phyloP scores from a whole-genome alignment of 345 rosid genomes.

The Boechera stricta region DNA sequence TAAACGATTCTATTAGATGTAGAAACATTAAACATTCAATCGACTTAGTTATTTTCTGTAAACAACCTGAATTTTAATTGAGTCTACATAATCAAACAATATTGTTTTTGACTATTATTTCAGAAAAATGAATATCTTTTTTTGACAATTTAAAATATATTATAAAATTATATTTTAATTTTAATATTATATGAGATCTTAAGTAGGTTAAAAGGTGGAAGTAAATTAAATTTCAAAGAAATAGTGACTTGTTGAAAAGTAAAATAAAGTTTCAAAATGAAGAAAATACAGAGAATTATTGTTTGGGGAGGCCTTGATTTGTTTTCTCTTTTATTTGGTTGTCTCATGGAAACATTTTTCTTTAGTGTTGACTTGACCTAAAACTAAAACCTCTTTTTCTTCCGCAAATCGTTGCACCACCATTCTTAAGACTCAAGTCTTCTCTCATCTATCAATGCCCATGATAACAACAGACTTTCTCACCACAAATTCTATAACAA shows the following conservation, averaged over 20 bases:
- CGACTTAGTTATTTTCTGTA: too few relatives aligned
- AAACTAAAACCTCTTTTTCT: conserved; percentile 1
- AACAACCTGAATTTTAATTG: neutral
- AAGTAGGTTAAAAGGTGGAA: neutral
- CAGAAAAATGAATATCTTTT: too few relatives aligned
- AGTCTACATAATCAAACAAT: neutral
- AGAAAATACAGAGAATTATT: neutral
- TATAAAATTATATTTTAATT: too few relatives aligned
- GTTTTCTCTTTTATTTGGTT: neutral
- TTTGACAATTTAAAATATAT: neutral
- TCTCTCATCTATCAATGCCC: conserved; percentile 8
- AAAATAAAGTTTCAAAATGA: neutral
- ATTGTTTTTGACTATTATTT: neutral
- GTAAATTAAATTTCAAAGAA: neutral
- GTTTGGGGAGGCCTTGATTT: neutral
- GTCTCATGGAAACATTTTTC: neutral
- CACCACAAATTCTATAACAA: conserved; percentile 14
- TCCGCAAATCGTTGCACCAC: conserved; percentile 24
- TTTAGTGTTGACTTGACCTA: conserved; percentile 35
- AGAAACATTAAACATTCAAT: neutral
- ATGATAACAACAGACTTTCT: conserved; percentile 5
- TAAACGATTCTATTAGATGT: too few relatives aligned
- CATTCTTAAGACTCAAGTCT: conserved; percentile 27
- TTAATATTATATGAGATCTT: too few relatives aligned
- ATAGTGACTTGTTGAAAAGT: conserved; percentile 36